These are phyloP conservation scores for Dothistroma septosporum DNA, from an alignment of 2,329 filamentous ascomycete genomes.

Conservation along the genomic window DNA sequence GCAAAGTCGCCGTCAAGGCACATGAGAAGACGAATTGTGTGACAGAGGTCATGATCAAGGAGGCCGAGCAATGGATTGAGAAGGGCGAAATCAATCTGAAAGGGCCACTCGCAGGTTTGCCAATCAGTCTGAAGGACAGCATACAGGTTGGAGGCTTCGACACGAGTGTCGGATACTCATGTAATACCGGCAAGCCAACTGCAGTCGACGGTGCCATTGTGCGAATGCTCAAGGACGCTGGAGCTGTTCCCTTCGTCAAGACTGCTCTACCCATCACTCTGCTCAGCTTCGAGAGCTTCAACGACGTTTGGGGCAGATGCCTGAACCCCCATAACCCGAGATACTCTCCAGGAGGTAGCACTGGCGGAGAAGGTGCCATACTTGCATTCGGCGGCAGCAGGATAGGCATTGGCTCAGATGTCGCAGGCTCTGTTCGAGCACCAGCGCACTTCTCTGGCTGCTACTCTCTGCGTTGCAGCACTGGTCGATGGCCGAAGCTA, in stretches of 20 bases:
- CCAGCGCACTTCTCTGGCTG: conserved; percentile 89
- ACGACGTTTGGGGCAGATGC: conserved; percentile 75
- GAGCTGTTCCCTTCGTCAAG: conserved; percentile 88
- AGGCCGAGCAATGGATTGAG: conserved; percentile 68
- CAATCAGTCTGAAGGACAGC: conserved; percentile 74
- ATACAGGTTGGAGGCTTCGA: conserved; percentile 81
- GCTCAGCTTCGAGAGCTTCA: conserved; percentile 77
- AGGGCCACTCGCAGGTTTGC: conserved; percentile 81
- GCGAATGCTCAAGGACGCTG: conserved; percentile 74
- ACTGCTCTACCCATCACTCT: conserved; percentile 85
- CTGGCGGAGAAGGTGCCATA: conserved; percentile 77
- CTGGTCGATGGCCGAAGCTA: conserved; percentile 82
- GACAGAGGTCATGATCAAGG: conserved; percentile 77
- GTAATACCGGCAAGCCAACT: conserved; percentile 64
- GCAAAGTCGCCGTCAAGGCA: conserved; percentile 77
- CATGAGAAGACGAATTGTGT: conserved; percentile 85
- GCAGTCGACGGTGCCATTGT: conserved; percentile 67
- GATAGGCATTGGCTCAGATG: conserved; percentile 86
- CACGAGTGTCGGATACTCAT: conserved; percentile 73
- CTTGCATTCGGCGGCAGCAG: conserved; percentile 75
- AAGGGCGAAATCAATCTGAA: conserved; percentile 63
- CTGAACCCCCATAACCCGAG: conserved; percentile 78
- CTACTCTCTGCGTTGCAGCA: conserved; percentile 81
- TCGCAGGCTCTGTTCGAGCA: conserved; percentile 80
- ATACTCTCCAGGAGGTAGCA: conserved; percentile 86